phyloP scores from a whole-genome alignment of 2,329 filamentous ascomycete species.

The Thelonectria olida region DNA sequence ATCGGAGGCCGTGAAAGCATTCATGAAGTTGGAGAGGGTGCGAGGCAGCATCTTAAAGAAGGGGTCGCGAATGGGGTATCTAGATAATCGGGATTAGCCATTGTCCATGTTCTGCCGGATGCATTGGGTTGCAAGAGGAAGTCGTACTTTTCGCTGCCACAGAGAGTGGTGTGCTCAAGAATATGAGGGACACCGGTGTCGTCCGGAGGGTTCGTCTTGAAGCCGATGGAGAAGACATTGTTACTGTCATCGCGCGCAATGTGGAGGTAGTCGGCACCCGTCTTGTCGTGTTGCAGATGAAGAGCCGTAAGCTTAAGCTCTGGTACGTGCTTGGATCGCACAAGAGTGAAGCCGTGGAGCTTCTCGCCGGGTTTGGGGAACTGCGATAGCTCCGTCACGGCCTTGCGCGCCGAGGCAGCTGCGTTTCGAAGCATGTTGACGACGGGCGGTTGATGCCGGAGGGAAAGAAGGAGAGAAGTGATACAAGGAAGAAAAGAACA shows the following conservation, averaged over 20 bases:
- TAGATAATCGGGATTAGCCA: constrained; percentile 51
- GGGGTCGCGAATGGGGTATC: constrained; percentile 95
- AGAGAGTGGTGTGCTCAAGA: constrained; percentile 95
- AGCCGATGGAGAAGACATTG: constrained; percentile 99
- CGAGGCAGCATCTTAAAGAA: constrained; percentile 99
- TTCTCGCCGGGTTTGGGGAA: constrained; percentile 84
- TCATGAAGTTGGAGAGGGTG: constrained; percentile 99
- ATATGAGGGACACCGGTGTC: constrained; percentile 97
- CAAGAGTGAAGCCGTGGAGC: constrained; percentile 91
- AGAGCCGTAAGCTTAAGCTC: constrained; percentile 93
- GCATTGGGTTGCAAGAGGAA: background rate
- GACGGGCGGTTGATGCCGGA: background rate
- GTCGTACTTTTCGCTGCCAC: constrained; percentile 87
- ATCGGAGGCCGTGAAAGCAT: constrained; percentile 95
- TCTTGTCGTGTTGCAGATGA: constrained; percentile 92
- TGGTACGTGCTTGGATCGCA: constrained; percentile 89
- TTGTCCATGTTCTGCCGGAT: background rate
- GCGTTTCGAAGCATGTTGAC: constrained; percentile 62
- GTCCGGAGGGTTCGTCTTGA: constrained; percentile 98
- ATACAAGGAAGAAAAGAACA: background rate
- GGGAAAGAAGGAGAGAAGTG: background rate
- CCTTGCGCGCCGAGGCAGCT: constrained; percentile 63
- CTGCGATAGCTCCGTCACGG: constrained; percentile 78
- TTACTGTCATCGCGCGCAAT: constrained; percentile 95
- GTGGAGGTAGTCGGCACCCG: constrained; percentile 94